Evolutionary conservation across 352 stramenopile species (phyloP), one percentile per base, ranked within the genome.

Genomic region (Phytophthora syringae): DNA sequence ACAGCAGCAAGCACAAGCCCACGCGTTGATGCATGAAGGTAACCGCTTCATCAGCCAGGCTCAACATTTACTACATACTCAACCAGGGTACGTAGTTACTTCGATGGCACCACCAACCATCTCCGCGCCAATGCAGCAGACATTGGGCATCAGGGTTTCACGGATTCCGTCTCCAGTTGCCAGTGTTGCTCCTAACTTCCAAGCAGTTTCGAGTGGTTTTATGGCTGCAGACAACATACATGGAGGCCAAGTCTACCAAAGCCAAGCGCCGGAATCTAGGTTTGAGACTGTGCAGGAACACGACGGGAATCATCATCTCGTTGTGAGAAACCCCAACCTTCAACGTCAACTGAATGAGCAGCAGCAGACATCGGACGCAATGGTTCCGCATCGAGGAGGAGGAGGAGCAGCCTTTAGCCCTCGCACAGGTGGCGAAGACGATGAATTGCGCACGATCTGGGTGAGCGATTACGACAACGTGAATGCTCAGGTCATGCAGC

Each of bases 391-490:
- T 54, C 59, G 32, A 56, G 37, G 39, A 37, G 54, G 28, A 22
- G 22, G 44, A 56, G 57, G 25, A 37, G 47, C 42, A 42, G 40
- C 24, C 16, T 76, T 73, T 9, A 64, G 42, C 42, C 34, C 49
- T 16, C 52, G 44, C 22, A 66, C 54, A 32, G 43, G 30, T 63
- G 50, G 59, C 36, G 65, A 76, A 67, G 61, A 76, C 7, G 69
- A 80, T 42, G 69, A 72, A 37, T 48, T 80, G 18, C 73, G 70
- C 22, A 59, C 58, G 12, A 74, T 76, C 13, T 77, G 70, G 73
- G 60, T 80, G 7, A 62, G 44, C 39, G 73, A 80, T 64, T 80
- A 78, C 34, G 62, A 80, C 42, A 67, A 64, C 25, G 62, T 74
- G n/a, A 80, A 80, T 54, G 54, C 66, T 27, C 56, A 67, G 48